These are phyloP conservation scores for Mortierella sp. DNA, from an alignment of 371 early-diverging fungal genomes.

Conservation along the genomic window DNA sequence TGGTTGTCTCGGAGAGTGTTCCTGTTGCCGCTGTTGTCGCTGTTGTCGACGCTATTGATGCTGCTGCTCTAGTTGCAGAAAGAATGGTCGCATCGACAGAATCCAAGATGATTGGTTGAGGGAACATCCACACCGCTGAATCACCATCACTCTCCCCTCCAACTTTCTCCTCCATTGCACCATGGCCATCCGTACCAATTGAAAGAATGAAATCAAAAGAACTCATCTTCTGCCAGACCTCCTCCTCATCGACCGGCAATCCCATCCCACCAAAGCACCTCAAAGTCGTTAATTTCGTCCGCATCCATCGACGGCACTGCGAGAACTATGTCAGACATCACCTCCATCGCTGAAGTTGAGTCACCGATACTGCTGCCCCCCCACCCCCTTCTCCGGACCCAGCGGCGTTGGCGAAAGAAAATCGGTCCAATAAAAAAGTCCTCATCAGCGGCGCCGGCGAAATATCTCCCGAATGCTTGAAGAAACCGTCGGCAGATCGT, in stretches of 20 bases:
- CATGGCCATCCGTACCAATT: no score
- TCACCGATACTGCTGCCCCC: neutral
- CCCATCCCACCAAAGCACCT: neutral
- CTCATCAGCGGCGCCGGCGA: neutral
- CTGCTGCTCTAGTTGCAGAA: no score
- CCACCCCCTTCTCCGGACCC: neutral
- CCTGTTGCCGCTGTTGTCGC: neutral
- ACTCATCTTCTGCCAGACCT: no score
- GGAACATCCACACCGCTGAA: no score
- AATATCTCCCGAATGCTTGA: neutral
- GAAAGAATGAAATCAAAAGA: neutral
- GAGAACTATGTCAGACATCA: neutral
- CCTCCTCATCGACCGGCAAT: neutral
- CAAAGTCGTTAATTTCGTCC: neutral
- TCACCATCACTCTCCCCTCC: no score
- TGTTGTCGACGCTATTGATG: neutral
- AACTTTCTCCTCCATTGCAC: no score
- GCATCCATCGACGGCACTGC: neutral
- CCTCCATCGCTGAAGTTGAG: neutral
- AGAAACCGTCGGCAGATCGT: neutral
- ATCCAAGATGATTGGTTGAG: no score
- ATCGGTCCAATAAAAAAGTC: neutral
- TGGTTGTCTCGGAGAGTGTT: neutral
- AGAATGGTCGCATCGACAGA: no score
- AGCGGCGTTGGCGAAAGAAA: neutral